phyloP scores from a whole-genome alignment of 2,329 filamentous ascomycete genomes.

The Ophiostoma piceae region DNA sequence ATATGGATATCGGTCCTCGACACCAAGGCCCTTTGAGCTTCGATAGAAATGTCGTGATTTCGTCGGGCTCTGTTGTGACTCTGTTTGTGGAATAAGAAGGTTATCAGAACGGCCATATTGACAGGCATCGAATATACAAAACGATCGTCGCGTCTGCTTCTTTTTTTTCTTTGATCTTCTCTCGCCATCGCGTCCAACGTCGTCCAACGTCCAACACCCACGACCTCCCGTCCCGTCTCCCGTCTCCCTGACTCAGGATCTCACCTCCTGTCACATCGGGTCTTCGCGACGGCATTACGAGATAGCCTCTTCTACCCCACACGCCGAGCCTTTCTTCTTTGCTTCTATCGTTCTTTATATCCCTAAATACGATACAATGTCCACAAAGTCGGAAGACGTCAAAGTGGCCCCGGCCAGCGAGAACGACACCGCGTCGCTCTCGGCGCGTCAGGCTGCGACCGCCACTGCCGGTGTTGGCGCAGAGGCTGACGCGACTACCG shows the following conservation, averaged over 20 bases:
- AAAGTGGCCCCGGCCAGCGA: neutral
- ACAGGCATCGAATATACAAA: neutral
- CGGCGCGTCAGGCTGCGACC: neutral
- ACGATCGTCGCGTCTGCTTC: neutral
- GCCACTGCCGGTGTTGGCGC: neutral
- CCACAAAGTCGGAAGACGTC: slow-evolving; percentile 11
- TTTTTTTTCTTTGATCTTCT: neutral
- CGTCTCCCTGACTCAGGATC: slow-evolving; percentile 1
- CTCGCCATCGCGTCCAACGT: slow-evolving; percentile 6
- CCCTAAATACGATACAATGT: neutral
- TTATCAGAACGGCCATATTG: neutral
- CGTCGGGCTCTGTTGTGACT: neutral
- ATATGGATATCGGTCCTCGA: slow-evolving; percentile 6
- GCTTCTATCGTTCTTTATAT: neutral
- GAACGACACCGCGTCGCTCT: neutral
- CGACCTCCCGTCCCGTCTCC: neutral
- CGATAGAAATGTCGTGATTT: slow-evolving; percentile 3
- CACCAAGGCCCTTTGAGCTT: neutral
- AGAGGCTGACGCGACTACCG: neutral
- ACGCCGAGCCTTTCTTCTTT: neutral
- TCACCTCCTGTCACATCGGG: slow-evolving; percentile 2
- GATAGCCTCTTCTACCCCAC: slow-evolving; percentile 1
- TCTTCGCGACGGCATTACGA: neutral
- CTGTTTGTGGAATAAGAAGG: slow-evolving; percentile 1
- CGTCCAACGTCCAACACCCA: slow-evolving; percentile 2